Base-by-base conservation (phyloP, 495 filamentous ascomycete species). In the Pyrenula aspistea region DNA sequence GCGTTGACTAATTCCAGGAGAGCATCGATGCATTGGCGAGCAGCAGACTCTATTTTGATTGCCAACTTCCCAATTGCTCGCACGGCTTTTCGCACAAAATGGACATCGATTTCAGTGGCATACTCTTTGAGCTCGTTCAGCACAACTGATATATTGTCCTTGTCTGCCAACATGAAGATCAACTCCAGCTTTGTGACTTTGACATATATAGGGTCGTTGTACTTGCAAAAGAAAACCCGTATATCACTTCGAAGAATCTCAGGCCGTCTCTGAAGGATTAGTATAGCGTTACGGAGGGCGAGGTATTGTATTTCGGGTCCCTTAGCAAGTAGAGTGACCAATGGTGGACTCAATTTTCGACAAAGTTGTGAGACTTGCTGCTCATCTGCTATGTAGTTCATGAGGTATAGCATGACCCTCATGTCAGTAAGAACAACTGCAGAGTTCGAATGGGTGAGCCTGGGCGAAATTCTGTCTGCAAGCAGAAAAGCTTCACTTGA, bases 131-230 rank as follows among this genome's bases (percentile, higher is more conserved):
- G 72, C 66, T 99, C 93, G 25, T 94, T 93, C 53, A 99, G 68
- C 1, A 99, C 94, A 62, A 97, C 88, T 25, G 88, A 84, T 59
- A 99, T 97, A 68, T 99, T 99, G 60, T 88, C 87, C 68, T 96
- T 91, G 22, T 84, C 95, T 12, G 93, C 94, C 54, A 99, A 79
- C 93, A 97, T 99, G 73, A 97, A 97, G 64, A 99, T 97, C 57
- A 99, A 77, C 68, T 99, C 93, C 53, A 99, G 79, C 70, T 99
- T 99, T 12, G 94, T 97, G 61, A 99, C 93, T 70, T 99, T 99
- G 73, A 99, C 93, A 64, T 99, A 99, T 56, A 97, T 97, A 0
- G 94, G 93, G 64, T 99, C 93, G 62, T 99, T 99, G 74, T 99
- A 99, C 78, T 99, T 99, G 80, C 93, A 99, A 71, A 98, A 98